Base-by-base conservation (phyloP, 805 yeast species). In the Yamadazyma scolyti region DNA sequence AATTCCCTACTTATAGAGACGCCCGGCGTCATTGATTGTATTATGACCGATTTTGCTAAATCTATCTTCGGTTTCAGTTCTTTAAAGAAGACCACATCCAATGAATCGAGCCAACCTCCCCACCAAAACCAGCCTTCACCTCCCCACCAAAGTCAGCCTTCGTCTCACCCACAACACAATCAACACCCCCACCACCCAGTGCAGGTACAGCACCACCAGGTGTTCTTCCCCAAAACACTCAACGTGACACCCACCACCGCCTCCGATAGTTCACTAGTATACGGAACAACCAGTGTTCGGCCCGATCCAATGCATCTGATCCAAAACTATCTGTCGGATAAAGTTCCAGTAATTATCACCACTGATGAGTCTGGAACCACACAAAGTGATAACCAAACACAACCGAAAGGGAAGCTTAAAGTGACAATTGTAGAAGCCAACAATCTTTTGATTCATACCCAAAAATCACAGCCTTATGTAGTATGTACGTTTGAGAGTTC, bases 401-500 rank as follows among this genome's bases (percentile, higher is more conserved):
- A 63, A 29, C 89, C 93, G 24, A 75, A 83, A 50, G 97, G 97
- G 26, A 84, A 83, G 54, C 70, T 90, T 31, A 77, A 78, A 47
- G 88, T 93, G 28, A 77, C 76, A 20, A 86, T 90, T 39, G 64
- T 83, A 16, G 90, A 86, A 56, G 97, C 96, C 2, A 73, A 69
- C 36, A 80, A 79, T 44, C 68, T 90, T 40, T 61, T 70, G 25
- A 74, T 79, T 20, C 67, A 71, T 26, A 58, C 77, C 4, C 59
- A 68, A 23, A 65, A 50, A 52, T 68, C 90, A 3, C 83, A 75
- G 44, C 96, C 96, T 3, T 82, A 88, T 55, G 95, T 85, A 12
- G 96, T 88, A 21, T 85, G 94, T 57, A 82, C 95, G 8, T 88
- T 84, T 64, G 95, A 87, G 54, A 81, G 90, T 39, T 81, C 94